These are phyloP conservation scores for Aspergillus nomiae DNA, from an alignment of 2,329 filamentous ascomycete genomes.

Conservation along the genomic window DNA sequence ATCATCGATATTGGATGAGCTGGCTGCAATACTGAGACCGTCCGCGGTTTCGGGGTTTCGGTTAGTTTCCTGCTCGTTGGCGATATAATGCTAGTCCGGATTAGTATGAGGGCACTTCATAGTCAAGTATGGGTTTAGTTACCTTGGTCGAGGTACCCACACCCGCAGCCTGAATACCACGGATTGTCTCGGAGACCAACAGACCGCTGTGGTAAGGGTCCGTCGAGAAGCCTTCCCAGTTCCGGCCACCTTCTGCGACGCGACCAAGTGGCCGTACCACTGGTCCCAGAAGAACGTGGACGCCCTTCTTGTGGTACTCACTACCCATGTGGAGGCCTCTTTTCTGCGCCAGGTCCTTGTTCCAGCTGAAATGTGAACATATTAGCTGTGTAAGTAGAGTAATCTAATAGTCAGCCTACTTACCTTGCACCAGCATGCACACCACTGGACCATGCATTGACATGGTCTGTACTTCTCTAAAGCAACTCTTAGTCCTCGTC, in stretches of 20 bases:
- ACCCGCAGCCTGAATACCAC: conserved; percentile 48
- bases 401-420: not conserved
- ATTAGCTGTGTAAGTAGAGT: not conserved
- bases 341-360: conserved; percentile 34
- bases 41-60: conserved; percentile 16
- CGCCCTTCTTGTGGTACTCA: conserved; percentile 46
- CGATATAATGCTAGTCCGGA: conserved; percentile 56
- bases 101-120: not conserved
- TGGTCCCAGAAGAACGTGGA: conserved; percentile 47
- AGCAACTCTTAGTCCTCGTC: not conserved
- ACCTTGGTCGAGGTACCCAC: conserved; percentile 42
- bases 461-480: conserved; percentile 34
- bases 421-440: conserved; percentile 31
- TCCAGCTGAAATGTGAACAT: conserved; percentile 30
- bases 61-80: conserved; percentile 60
- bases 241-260: conserved; percentile 41
- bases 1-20: conserved; percentile 66
- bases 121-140: not conserved
- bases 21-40: conserved; percentile 35
- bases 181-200: conserved; percentile 46
- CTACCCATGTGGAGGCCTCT: conserved; percentile 35
- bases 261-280: conserved; percentile 42
- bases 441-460: conserved; percentile 27
- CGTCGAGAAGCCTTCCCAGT: conserved; percentile 53
- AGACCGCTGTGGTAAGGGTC: conserved; percentile 53